phyloP scores from a whole-genome alignment of 75 land plant genomes.

The Cryptomeria japonica region DNA sequence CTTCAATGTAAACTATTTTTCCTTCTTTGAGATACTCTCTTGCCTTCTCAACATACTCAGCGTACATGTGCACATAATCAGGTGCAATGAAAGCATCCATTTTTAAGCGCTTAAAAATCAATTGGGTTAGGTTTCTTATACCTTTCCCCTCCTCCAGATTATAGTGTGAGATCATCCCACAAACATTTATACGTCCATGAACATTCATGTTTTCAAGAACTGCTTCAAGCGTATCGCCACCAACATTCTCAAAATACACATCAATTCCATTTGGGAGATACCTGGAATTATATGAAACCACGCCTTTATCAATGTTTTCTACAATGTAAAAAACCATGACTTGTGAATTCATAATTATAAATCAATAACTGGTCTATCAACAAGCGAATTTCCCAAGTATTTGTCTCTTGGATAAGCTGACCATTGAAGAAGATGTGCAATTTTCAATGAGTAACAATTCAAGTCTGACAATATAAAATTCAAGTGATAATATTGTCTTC shows the following conservation, averaged over 20 bases:
- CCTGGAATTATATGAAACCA: too few species aligned
- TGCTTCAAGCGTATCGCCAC: conserved; percentile 60
- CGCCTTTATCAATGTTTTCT: too few species aligned
- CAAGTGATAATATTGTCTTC: too few species aligned
- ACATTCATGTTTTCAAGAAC: conserved; percentile 48
- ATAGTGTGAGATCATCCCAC: conserved; percentile 63
- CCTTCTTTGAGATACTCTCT: conserved; percentile 37
- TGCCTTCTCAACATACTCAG: conserved; percentile 32
- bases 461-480: too few species aligned
- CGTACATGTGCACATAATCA: conserved; percentile 25
- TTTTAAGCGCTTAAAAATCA: conserved; percentile 39
- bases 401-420: too few species aligned
- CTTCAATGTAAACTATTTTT: conserved; percentile 44
- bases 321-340: too few species aligned
- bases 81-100: conserved; percentile 51
- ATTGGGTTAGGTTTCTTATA: conserved; percentile 35
- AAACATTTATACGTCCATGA: conserved; percentile 38
- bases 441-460: too few species aligned
- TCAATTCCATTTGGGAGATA: conserved; percentile 62
- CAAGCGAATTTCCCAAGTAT: too few species aligned
- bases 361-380: too few species aligned
- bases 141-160: conserved; percentile 38
- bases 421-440: too few species aligned
- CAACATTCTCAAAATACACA: conserved; percentile 67
- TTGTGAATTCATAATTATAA: too few species aligned